These are phyloP conservation scores for Ilex paraguariensis DNA, from an alignment of 305 asterid genomes.

Conservation along the genomic window DNA sequence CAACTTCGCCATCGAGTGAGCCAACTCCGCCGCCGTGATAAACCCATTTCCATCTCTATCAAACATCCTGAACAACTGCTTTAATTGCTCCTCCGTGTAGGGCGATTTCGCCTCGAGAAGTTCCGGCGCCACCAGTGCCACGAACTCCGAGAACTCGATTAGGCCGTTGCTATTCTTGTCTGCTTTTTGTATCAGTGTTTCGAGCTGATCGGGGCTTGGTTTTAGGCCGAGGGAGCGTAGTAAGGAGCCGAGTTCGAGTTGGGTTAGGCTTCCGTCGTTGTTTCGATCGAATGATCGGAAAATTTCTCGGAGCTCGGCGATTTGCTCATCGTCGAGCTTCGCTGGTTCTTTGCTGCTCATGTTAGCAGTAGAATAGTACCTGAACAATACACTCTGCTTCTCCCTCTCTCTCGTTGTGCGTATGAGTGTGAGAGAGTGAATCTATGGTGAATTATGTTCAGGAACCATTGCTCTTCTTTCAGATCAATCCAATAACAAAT, in stretches of 20 bases:
- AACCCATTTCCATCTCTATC: conserved; percentile 89
- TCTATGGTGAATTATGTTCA: no score
- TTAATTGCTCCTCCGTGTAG: conserved; percentile 83
- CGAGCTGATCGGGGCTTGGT: conserved; percentile 88
- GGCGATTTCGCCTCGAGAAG: conserved; percentile 80
- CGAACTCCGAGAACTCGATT: conserved; percentile 89
- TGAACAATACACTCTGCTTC: no score
- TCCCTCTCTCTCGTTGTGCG: no score
- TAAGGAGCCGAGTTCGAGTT: conserved; percentile 85
- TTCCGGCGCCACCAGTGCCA: conserved; percentile 89
- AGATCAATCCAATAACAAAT: no score
- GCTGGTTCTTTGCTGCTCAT: conserved; percentile 46
- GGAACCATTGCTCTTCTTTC: no score
- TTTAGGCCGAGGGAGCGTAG: conserved; percentile 77
- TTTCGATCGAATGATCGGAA: conserved; percentile 87
- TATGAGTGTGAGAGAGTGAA: no score
- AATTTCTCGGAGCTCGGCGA: conserved; percentile 81
- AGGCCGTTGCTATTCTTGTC: conserved; percentile 78
- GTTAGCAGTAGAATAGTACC: not conserved
- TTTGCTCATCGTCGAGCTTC: conserved; percentile 75
- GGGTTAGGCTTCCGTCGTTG: conserved; percentile 90
- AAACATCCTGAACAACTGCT: conserved; percentile 70
- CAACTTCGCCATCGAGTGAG: conserved; percentile 93
- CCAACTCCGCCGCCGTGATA: conserved; percentile 90
- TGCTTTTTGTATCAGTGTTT: conserved; percentile 67